Evolutionary conservation across 306 rosid species (phyloP).

Genomic region (Carpinus fangiana): DNA sequence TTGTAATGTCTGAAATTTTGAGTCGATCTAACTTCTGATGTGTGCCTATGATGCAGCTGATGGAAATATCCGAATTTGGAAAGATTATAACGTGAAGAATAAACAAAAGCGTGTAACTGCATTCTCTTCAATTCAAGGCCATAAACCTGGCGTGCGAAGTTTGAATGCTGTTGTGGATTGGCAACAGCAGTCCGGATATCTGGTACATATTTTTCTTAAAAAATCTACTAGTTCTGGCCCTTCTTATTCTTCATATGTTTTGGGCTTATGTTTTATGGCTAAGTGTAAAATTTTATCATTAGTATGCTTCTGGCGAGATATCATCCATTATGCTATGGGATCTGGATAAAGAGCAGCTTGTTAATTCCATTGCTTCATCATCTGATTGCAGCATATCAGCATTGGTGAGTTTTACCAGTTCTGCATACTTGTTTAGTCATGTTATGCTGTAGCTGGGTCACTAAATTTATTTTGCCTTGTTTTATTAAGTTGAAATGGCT

Average conservation of each 20-base stretch:
- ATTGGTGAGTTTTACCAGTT: constrained; percentile 57
- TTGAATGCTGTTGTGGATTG: constrained; percentile 94
- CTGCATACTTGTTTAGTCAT: constrained; percentile 10
- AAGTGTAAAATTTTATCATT: constrained; percentile 33
- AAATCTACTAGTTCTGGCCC: not conserved
- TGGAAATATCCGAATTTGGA: constrained; percentile 94
- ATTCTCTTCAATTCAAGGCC: constrained; percentile 86
- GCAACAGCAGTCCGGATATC: constrained; percentile 96
- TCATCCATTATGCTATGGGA: constrained; percentile 88
- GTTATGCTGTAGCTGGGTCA: not conserved
- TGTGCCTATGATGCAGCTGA: constrained; percentile 53
- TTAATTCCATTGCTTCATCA: constrained; percentile 69
- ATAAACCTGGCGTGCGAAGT: constrained; percentile 82
- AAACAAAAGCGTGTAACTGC: constrained; percentile 96
- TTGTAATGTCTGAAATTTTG: constrained; percentile 14
- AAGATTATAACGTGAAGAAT: constrained; percentile 74
- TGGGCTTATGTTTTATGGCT: constrained; percentile 13
- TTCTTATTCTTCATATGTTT: not conserved
- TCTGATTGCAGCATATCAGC: constrained; percentile 91
- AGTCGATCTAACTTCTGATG: constrained; percentile 18
- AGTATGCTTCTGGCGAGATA: constrained; percentile 90
- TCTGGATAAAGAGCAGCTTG: constrained; percentile 86
- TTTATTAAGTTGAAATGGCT: not conserved
- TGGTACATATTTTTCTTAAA: constrained; percentile 52
- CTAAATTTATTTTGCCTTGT: not conserved